Percentiles rank a stretch among this genome's conserved stretches.
phyloP scores from a whole-genome alignment of 2,329 filamentous ascomycete genomes.

The Waltergamsia citrina region DNA sequence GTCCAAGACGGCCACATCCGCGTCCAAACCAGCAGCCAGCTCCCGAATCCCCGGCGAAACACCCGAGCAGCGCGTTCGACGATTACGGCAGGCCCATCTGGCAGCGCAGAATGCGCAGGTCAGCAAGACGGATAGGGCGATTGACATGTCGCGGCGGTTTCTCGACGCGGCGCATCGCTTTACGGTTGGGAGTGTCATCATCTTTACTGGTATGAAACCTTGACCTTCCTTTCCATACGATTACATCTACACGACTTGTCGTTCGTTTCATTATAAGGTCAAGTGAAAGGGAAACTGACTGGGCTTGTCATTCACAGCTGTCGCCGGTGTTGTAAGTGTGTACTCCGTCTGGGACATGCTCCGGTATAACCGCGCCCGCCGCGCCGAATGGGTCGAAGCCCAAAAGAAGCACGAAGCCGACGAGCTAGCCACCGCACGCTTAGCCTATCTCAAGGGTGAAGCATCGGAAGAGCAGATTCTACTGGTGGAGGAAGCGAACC shows the following conservation, averaged over 20 bases:
- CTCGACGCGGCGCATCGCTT: constrained; percentile 47
- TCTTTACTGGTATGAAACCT: constrained; percentile 52
- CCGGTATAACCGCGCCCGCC: constrained; percentile 49
- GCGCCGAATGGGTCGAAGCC: constrained; percentile 46
- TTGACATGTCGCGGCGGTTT: constrained; percentile 36
- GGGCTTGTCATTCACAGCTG: constrained; percentile 22
- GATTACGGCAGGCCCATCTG: constrained; percentile 57
- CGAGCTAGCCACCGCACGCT: constrained; percentile 44
- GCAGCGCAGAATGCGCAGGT: constrained; percentile 52
- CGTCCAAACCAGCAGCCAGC: constrained; percentile 16
- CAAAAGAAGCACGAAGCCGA: constrained; percentile 44
- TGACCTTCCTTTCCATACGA: constrained; percentile 9
- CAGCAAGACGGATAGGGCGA: constrained; percentile 40
- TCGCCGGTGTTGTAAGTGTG: constrained; percentile 44
- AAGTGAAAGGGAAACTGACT: neutral
- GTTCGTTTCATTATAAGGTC: too few species aligned
- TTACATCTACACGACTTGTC: neutral
- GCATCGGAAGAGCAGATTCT: constrained; percentile 46
- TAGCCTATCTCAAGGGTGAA: constrained; percentile 50
- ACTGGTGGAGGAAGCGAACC: constrained; percentile 48
- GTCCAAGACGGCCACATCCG: constrained; percentile 41
- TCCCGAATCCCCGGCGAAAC: constrained; percentile 40
- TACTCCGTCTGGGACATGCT: constrained; percentile 56
- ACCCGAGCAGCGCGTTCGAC: constrained; percentile 58
- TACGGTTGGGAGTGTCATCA: constrained; percentile 43